A percentile compares a stretch with the other conserved stretches of the same genome.
phyloP scores from a whole-genome alignment of 805 yeast genomes.

The Saccharomycopsis guyanensis region DNA sequence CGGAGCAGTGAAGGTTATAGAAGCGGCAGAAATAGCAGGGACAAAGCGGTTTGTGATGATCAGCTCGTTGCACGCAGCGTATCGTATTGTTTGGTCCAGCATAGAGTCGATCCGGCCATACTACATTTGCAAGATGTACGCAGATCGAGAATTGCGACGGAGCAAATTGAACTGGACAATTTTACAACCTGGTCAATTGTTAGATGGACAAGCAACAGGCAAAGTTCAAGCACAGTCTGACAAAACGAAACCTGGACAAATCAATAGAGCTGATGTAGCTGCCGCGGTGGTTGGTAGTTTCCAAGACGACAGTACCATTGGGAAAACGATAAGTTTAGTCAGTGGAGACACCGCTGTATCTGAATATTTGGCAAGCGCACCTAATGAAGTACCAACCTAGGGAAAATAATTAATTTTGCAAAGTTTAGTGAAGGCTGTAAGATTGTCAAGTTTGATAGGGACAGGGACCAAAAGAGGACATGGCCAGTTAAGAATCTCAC shows the following conservation, averaged over 20 bases:
- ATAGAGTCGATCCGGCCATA: slow-evolving; percentile 38
- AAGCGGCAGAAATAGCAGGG: slow-evolving; percentile 40
- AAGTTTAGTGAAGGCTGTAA: too few relatives aligned
- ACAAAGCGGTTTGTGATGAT: slow-evolving; percentile 43
- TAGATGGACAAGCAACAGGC: slow-evolving; percentile 37
- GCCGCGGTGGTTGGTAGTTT: slow-evolving; percentile 33
- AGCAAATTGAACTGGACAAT: slow-evolving; percentile 46
- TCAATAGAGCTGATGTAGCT: slow-evolving; percentile 53
- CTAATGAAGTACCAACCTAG: not conserved
- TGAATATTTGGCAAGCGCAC: not conserved
- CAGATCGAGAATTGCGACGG: slow-evolving; percentile 40
- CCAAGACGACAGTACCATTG: slow-evolving; percentile 31
- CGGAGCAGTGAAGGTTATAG: slow-evolving; percentile 50
- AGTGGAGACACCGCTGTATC: slow-evolving; percentile 30
- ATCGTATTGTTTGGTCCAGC: slow-evolving; percentile 38
- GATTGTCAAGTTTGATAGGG: too few relatives aligned
- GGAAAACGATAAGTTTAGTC: slow-evolving; percentile 37
- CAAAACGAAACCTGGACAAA: slow-evolving; percentile 22
- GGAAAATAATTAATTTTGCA: too few relatives aligned
- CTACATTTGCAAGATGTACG: slow-evolving; percentile 54
- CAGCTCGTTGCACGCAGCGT: slow-evolving; percentile 49
- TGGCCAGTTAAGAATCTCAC: too few relatives aligned
- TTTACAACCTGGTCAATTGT: slow-evolving; percentile 44
- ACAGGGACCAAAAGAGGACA: too few relatives aligned
- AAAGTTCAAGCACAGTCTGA: slow-evolving; percentile 26